Base-by-base conservation (phyloP, 768 basidiomycete genomes). In the Pleurotus platypus region DNA sequence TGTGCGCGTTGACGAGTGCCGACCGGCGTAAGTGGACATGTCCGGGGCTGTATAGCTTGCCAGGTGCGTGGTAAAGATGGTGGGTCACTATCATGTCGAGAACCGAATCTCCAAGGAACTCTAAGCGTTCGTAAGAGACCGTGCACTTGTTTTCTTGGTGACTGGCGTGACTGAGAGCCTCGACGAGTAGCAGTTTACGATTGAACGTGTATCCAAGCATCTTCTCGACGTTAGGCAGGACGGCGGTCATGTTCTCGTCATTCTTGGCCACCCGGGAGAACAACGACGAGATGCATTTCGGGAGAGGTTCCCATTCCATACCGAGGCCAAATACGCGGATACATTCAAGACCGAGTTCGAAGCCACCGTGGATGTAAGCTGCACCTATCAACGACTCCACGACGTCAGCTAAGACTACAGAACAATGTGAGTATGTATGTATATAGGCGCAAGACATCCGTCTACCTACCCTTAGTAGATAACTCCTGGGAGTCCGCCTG, bases 381-480 rank as follows among this genome's bases (percentile, higher is more conserved):
- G 90, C 91, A 0, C 92, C 93, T 18, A 94, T 87, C 11, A 92
- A 71, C 2, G 91, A 82, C 69, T 96, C 93, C 4, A 93, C 78
- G 3, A 93, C 86, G 60, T 95, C 93, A 1, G 90, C 90, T 35
- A 94, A 75, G 58, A 90, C 83, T 80, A 39, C 3, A 46, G 45
- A 54, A 35, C 11, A 35, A 57, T 46, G 48, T 45, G 8, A 20
- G 8, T 22, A 24, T 55, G 35, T 37, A 40, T 42, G 30, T 35
- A 9, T 9, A 35, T 26, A 26, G 24, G 24, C 30, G 30, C 30
- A 35, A 35, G 30, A 11, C 30, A 11, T 11, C 8, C 7, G 9
- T 35, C 30, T n/a, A 70, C 38, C 73, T 63, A 73, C 86, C 80
- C 76, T 95, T 95, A 2, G 88, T 90, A 2, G 89, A 92, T 22